Evolutionary conservation across 805 yeast species (phyloP).

Genomic region (Pichia membranifaciens): DNA sequence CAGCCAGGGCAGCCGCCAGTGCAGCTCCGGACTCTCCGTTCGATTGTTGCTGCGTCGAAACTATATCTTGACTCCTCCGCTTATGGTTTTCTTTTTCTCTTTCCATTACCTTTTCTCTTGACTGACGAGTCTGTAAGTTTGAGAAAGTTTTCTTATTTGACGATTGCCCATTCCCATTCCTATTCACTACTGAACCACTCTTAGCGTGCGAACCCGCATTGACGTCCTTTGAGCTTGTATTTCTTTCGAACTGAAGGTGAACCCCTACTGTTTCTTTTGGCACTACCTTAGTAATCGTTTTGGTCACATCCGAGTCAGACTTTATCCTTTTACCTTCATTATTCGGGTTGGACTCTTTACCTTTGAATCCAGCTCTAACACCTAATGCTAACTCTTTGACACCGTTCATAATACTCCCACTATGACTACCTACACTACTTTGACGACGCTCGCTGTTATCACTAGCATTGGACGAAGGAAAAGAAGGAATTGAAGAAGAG

Average conservation of each 20-base stretch:
- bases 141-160: background rate
- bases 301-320: background rate
- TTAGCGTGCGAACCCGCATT: too few species aligned
- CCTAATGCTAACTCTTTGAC: slow-evolving; percentile 8
- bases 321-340: background rate
- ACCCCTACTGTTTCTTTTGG: background rate
- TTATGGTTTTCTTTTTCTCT: background rate
- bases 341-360: background rate
- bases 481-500: slow-evolving; percentile 2
- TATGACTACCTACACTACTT: slow-evolving; percentile 3
- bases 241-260: background rate
- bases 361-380: slow-evolving; percentile 4
- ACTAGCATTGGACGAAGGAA: background rate
- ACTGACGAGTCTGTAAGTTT: background rate
- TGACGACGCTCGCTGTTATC: background rate
- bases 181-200: background rate
- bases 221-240: background rate
- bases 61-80: too few species aligned
- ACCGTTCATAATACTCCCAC: slow-evolving; percentile 2
- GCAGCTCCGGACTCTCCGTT: slow-evolving; percentile 4
- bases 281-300: background rate
- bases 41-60: background rate
- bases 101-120: background rate
- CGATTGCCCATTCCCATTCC: background rate
- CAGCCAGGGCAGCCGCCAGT: slow-evolving; percentile 10